phyloP scores from a whole-genome alignment of 1,284 basidiomycete genomes.

The Sporisorium graminicola region DNA sequence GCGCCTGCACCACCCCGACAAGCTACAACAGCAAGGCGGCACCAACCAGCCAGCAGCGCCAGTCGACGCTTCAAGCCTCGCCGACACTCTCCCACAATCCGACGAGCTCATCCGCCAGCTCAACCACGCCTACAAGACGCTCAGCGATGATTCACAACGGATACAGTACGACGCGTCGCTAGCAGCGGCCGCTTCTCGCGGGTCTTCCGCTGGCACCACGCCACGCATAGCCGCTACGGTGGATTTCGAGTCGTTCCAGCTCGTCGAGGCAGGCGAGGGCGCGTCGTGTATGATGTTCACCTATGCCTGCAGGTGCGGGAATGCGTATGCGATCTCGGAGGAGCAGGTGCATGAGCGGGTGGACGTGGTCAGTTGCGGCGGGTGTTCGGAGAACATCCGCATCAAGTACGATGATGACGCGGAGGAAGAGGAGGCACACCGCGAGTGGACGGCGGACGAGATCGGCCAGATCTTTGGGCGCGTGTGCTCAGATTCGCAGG shows the following conservation, averaged over 20 bases:
- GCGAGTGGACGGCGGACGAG: constrained; percentile 7
- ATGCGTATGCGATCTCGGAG: constrained; percentile 21
- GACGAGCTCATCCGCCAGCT: constrained; percentile 36
- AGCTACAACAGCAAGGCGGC: constrained; percentile 40
- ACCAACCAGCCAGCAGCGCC: not conserved
- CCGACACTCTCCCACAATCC: constrained; percentile 13
- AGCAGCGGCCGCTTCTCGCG: constrained; percentile 6
- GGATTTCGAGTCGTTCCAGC: constrained; percentile 41
- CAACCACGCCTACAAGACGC: constrained; percentile 40
- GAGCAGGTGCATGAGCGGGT: constrained; percentile 26
- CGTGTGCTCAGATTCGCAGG: constrained; percentile 45
- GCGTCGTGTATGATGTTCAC: constrained; percentile 15
- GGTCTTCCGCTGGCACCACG: constrained; percentile 1
- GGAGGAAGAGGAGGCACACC: constrained; percentile 8
- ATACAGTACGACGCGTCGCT: constrained; percentile 32
- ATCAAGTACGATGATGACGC: constrained; percentile 29
- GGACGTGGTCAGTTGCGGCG: constrained; percentile 39
- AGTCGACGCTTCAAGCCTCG: constrained; percentile 7
- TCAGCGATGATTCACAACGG: constrained; percentile 30
- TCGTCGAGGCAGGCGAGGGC: not conserved
- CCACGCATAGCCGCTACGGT: constrained; percentile 34
- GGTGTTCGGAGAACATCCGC: constrained; percentile 45
- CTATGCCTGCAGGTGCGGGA: constrained; percentile 41
- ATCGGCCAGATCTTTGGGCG: constrained; percentile 29
- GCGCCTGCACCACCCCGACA: constrained; percentile 44